A percentile compares a stretch with the other conserved stretches of the same genome.
Conservation (phyloP, 2,329 filamentous ascomycete species). For the Pseudocercospora eumusae region DNA sequence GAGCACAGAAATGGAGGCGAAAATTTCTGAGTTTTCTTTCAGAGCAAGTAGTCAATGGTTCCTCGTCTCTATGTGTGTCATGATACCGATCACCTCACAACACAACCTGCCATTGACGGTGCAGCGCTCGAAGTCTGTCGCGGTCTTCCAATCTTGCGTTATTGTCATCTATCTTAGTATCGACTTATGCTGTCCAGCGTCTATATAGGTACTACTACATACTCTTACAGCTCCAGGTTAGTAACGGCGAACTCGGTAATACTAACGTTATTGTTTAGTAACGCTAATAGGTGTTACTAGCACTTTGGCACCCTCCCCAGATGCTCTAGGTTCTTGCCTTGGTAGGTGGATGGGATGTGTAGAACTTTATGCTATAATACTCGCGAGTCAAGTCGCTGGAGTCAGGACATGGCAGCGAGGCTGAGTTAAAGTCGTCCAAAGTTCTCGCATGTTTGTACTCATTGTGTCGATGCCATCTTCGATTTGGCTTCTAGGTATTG, state of each 20-base stretch:
- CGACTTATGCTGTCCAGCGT: too few species aligned
- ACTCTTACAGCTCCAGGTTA: too few species aligned
- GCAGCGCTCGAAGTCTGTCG: slow-evolving; percentile 51
- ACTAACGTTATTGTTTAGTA: too few species aligned
- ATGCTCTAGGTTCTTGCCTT: neutral
- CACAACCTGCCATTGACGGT: slow-evolving; percentile 59
- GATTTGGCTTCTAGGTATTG: neutral
- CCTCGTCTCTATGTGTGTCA: slow-evolving; percentile 61
- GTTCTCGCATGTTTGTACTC: neutral
- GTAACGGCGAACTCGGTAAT: too few species aligned
- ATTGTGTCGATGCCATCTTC: neutral
- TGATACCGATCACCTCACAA: slow-evolving; percentile 56
- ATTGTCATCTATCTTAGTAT: too few species aligned
- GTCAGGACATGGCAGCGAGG: neutral
- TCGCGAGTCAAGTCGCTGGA: neutral
- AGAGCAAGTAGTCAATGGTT: slow-evolving; percentile 57
- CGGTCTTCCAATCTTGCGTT: slow-evolving; percentile 67
- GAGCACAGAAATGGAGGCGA: slow-evolving; percentile 5
- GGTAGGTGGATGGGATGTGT: neutral
- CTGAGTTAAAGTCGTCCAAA: neutral
- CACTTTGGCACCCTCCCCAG: too few species aligned
- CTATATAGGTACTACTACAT: too few species aligned
- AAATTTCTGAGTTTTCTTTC: neutral
- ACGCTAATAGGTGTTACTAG: too few species aligned
- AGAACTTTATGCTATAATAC: neutral